Evolutionary conservation across 805 yeast genomes (phyloP).

Genomic region (Tetrapisispora pingtungensis): DNA sequence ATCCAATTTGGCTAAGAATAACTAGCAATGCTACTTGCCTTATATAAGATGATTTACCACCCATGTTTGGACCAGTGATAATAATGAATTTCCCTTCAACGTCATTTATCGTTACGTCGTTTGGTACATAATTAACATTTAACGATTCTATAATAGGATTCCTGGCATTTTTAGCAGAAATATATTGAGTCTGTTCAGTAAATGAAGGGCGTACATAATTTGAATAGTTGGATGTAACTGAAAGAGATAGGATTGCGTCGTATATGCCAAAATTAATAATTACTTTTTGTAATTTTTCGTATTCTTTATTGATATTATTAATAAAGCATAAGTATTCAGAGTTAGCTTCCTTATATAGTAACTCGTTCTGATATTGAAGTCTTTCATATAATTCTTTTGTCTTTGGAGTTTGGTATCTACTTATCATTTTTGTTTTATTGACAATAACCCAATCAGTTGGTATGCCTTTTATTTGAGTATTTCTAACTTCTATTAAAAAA

Average conservation of each 20-base stretch:
- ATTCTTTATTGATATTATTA: constrained; percentile 29
- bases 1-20: constrained; percentile 51
- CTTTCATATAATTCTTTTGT: constrained; percentile 41
- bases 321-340: constrained; percentile 29
- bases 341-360: constrained; percentile 25
- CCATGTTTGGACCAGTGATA: constrained; percentile 57
- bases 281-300: constrained; percentile 33
- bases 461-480: constrained; percentile 42
- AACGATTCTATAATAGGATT: constrained; percentile 58
- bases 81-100: constrained; percentile 45
- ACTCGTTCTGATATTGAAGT: constrained; percentile 52
- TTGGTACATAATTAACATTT: constrained; percentile 47
- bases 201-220: constrained; percentile 43
- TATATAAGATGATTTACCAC: constrained; percentile 52
- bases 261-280: constrained; percentile 42
- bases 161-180: constrained; percentile 47
- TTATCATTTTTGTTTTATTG: constrained; percentile 55
- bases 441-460: constrained; percentile 75
- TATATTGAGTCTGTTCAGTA: constrained; percentile 34
- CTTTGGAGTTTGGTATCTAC: constrained; percentile 63
- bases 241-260: constrained; percentile 60
- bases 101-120: constrained; percentile 44
- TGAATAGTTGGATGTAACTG: constrained; percentile 45
- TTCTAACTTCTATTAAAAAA: constrained; percentile 66
- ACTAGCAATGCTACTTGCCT: constrained; percentile 40